These are phyloP conservation scores for Colletotrichum tropicale DNA, from an alignment of 2,329 filamentous ascomycete species.

Conservation along the genomic window DNA sequence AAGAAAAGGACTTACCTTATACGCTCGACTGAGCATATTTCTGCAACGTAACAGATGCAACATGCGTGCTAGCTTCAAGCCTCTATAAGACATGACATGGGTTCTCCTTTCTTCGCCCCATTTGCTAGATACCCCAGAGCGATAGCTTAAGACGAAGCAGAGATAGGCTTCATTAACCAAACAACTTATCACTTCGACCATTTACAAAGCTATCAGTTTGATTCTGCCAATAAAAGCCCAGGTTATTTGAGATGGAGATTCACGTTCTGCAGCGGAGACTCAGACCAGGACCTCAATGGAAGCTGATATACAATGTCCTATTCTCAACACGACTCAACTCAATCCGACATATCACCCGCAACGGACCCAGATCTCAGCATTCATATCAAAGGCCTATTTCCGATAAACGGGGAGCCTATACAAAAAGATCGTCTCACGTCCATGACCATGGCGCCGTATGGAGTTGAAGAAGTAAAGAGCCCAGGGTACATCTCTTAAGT, in stretches of 20 bases:
- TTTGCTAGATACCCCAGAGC: not conserved
- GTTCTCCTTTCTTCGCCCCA: not conserved
- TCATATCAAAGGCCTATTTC: not conserved
- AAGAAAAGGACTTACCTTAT: not conserved
- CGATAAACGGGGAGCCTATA: not conserved
- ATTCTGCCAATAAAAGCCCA: not conserved
- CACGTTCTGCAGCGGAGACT: not conserved
- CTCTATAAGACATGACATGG: not conserved
- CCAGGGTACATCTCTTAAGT: not conserved
- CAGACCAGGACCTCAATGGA: not conserved
- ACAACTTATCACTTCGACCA: not conserved
- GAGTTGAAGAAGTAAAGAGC: not conserved
- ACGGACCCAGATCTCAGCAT: not conserved
- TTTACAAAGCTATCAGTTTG: fast-evolving
- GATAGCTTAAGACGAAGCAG: not conserved
- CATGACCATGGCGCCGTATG: not conserved
- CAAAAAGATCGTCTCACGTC: not conserved
- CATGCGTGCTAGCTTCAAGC: not conserved
- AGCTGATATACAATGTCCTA: not conserved
- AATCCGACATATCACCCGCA: not conserved
- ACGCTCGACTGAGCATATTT: not conserved
- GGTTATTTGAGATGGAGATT: not conserved
- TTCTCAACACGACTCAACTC: not conserved
- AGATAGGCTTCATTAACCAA: not conserved
- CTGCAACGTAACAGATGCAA: not conserved